Conservation (phyloP, 768 basidiomycete species). For the Clavulina sp. region DNA sequence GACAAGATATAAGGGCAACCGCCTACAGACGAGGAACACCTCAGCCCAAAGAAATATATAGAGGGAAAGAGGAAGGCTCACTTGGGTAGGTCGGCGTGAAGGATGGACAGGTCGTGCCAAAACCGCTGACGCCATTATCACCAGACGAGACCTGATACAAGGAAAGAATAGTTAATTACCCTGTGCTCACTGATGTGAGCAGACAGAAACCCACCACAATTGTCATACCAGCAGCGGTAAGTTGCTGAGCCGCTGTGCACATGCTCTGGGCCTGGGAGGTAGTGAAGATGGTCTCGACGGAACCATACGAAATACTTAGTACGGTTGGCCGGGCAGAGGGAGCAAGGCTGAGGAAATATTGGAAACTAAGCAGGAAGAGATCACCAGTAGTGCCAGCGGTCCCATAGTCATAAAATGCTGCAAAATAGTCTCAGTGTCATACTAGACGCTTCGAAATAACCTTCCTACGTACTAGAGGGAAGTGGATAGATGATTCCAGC, state of each 20-base stretch:
- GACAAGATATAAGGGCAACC: not conserved
- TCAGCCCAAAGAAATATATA: too few relatives aligned
- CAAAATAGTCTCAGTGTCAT: not conserved
- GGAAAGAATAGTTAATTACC: too few relatives aligned
- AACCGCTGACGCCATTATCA: not conserved
- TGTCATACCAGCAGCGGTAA: not conserved
- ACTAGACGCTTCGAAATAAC: not conserved
- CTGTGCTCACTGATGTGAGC: too few relatives aligned
- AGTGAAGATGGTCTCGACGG: not conserved
- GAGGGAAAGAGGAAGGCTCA: too few relatives aligned
- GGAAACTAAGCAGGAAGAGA: not conserved
- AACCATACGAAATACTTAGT: not conserved
- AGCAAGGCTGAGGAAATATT: not conserved
- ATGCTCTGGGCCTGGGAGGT: not conserved
- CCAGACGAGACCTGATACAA: too few relatives aligned
- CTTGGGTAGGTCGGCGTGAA: not conserved
- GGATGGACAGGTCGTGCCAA: not conserved
- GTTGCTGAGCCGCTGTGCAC: not conserved
- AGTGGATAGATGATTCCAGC: not conserved
- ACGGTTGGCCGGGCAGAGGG: not conserved
- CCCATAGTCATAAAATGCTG: not conserved
- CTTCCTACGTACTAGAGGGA: not conserved
- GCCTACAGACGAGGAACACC: too few relatives aligned
- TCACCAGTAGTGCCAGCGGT: not conserved
- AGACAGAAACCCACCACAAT: too few relatives aligned